Evolutionary conservation across 2,329 filamentous ascomycete genomes (phyloP), one percentile per base, ranked within the genome.

Genomic region (Aciculosporium take): DNA sequence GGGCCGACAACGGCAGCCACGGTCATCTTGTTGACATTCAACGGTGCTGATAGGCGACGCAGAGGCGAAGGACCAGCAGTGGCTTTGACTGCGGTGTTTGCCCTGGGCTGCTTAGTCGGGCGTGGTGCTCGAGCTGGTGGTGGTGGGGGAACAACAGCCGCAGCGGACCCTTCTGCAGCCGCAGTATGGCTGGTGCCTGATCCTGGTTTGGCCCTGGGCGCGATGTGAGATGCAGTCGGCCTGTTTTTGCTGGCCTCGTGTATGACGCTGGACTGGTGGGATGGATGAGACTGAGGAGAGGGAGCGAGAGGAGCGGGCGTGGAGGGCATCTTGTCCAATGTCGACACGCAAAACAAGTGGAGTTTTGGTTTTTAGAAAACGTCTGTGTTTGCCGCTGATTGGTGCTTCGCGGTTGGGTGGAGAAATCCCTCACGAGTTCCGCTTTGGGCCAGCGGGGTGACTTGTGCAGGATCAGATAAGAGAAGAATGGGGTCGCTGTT

Each of bases 1-100:
- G 67, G 64, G 37, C 62, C 62, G 46, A 69, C 59, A 50, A 66
- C 61, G 41, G 67, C 63, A 7, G 68, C 62, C 65, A 71, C 69
- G 42, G 64, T 59, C 58, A 66, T 66, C 48, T 57, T 67, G 50
- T 67, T 64, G 51, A 60, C 7, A 13, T 15, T 55, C 34, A 59
- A 54, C 32, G 58, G 59, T 46, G 56, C 55, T 46, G 51, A 58
- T 45, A 56, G 56, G 43, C 53, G 57, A 48, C 50, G 55, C 45
- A 50, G 45, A 40, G 41, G 48, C 41, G 45, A 27, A 35, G 44
- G 32, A 40, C 49, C 48, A 50, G 52, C 53, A 49, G 51, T 42
- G 50, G 55, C 50, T 53, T 56, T 51, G 49, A 51, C 44, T 30
- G 44, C 27, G 3, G 37, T 39, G 41, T 37, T 44, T 25, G 43